Conservation (phyloP, 129 eudicot genomes). For the Centaurea solstitialis region DNA sequence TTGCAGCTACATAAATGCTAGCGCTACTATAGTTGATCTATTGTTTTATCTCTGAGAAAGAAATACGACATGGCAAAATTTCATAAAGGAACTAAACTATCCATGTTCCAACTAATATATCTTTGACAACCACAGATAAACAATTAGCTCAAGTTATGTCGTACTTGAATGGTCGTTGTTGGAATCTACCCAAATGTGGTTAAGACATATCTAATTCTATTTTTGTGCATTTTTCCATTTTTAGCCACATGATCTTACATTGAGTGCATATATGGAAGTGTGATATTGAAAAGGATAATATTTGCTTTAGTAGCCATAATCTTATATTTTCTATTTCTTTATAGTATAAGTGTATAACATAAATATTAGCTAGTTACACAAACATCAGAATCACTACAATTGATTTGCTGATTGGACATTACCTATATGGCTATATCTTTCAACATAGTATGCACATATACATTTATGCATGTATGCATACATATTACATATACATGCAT, state of each 20-base stretch:
- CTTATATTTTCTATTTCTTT: slow-evolving; percentile 1
- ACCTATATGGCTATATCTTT: not conserved
- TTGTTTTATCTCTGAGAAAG: not conserved
- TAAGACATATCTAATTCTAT: not conserved
- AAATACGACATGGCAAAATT: not conserved
- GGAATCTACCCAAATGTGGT: not conserved
- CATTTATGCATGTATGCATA: not conserved
- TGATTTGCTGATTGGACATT: not conserved
- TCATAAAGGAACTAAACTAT: not conserved
- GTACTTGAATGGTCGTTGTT: slow-evolving; percentile 1
- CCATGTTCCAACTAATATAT: not conserved
- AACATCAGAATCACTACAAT: not conserved
- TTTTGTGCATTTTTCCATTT: not conserved
- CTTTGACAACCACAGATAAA: too few relatives aligned
- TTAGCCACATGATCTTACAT: too few relatives aligned
- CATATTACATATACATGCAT: not conserved
- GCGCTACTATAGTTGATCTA: not conserved
- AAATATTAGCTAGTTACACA: not conserved
- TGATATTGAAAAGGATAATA: not conserved
- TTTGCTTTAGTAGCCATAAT: not conserved
- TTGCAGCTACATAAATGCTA: not conserved
- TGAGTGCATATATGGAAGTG: not conserved
- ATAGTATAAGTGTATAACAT: not conserved
- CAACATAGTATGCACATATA: not conserved
- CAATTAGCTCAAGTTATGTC: too few relatives aligned